A percentile compares a stretch with the other conserved stretches of the same genome.
phyloP scores from a whole-genome alignment of 1,284 basidiomycete genomes.

The Volvariella volvacea region DNA sequence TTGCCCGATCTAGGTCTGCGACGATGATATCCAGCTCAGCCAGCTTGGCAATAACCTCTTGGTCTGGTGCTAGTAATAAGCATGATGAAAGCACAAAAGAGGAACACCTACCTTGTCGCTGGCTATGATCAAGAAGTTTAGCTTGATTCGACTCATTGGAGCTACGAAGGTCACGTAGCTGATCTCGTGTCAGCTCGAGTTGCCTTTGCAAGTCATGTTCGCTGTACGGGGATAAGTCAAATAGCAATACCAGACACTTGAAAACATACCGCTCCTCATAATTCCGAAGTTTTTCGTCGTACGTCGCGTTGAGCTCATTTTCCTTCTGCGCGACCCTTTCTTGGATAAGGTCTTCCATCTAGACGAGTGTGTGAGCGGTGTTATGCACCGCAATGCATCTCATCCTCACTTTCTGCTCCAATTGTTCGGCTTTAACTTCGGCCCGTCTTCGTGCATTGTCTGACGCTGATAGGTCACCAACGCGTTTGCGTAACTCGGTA shows the following conservation, averaged over 20 bases:
- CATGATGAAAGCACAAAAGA: not conserved
- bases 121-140: conserved; percentile 82
- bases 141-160: conserved; percentile 92
- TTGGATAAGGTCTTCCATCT: conserved; percentile 86
- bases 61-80: conserved; percentile 45
- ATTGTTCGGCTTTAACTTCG: conserved; percentile 64
- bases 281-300: conserved; percentile 92
- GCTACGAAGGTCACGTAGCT: conserved; percentile 83
- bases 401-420: conserved; percentile 83
- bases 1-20: conserved; percentile 89
- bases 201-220: conserved; percentile 90
- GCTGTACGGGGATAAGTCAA: too few relatives aligned
- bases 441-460: conserved; percentile 76
- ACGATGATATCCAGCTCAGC: conserved; percentile 91
- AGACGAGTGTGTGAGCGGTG: conserved; percentile 1
- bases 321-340: conserved; percentile 87
- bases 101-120: conserved; percentile 67
- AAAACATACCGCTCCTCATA: conserved; percentile 82
- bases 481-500: conserved; percentile 63
- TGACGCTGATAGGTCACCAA: conserved; percentile 56
- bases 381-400: not conserved
- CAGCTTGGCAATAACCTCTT: conserved; percentile 83
- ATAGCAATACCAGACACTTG: too few relatives aligned
- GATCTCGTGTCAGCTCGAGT: conserved; percentile 77
- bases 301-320: conserved; percentile 92